Evolutionary conservation across 2,329 filamentous ascomycete species (phyloP), one percentile per base, ranked within the genome.

Genomic region (Aspergillus oerlinghausenensis): DNA sequence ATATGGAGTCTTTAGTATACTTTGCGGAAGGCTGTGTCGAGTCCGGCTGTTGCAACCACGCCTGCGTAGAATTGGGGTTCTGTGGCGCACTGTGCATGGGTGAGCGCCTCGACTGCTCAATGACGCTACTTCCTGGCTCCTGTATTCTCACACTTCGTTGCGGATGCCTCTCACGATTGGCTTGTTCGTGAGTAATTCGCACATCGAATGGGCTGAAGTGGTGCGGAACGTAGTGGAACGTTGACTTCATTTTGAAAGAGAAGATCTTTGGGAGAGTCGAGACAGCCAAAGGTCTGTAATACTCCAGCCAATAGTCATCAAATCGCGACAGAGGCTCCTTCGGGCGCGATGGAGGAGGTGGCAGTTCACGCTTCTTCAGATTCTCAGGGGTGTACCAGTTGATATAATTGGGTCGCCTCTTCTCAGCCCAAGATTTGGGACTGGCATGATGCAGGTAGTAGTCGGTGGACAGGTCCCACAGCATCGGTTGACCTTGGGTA

Each of bases 291-390:
- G 94, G 94, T 14, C 92, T 86, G 70, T 99, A 99, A 72, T 97
- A 97, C 71, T 99, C 94, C 7, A 94, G 80, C 94, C 94, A 99
- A 73, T 96, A 99, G 72, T 97, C 92, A 69, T 97, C 93, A 58
- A 90, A 91, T 58, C 83, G 85, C 77, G 65, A 71, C 61, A 72
- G 56, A 14, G 69, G 60, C 5, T 70, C 68, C 51, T 70, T 71
- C 4, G 72, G 67, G 14, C 60, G 61, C 45, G 57, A 61, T 42
- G 67, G 65, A 35, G 59, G 67, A 6, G 81, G 79, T 4, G 86
- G 85, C 47, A 89, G 75, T 11, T 75, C 77, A 47, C 86, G 81
- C 42, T 85, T 79, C 62, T 88, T 79, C 11, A 99, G 81, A 68
- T 89, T 79, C 45, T 84, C 80, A 0, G 89, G 87, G 0, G 86